Evolutionary conservation across 441 rosid species (phyloP).

Genomic region (Erodium chrysanthum): DNA sequence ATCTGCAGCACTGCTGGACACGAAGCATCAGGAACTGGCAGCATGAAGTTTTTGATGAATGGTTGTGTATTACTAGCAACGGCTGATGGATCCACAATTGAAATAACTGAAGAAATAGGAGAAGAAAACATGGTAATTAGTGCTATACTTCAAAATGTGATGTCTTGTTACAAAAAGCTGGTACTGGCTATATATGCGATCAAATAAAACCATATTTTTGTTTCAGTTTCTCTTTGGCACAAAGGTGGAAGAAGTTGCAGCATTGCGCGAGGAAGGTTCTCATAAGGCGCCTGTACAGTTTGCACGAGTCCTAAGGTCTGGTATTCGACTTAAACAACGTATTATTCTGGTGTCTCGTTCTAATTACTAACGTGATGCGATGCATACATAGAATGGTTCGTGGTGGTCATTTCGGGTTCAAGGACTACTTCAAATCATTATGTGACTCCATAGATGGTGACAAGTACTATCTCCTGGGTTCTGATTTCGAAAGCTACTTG

Average conservation of each 20-base stretch:
- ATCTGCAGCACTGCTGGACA: slow-evolving; percentile 43
- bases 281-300: slow-evolving; percentile 39
- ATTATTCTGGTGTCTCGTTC: too few species aligned
- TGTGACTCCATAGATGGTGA: slow-evolving; percentile 40
- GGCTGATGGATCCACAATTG: slow-evolving; percentile 41
- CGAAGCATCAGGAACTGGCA: slow-evolving; percentile 57
- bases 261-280: slow-evolving; percentile 31
- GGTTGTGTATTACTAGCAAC: slow-evolving; percentile 49
- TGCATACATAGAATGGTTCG: slow-evolving; percentile 29
- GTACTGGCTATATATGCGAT: too few species aligned
- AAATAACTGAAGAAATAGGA: slow-evolving; percentile 43
- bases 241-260: slow-evolving; percentile 31
- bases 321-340: neutral
- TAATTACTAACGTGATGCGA: too few species aligned
- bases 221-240: slow-evolving; percentile 45
- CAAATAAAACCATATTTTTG: slow-evolving; percentile 7
- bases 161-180: too few species aligned
- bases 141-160: neutral
- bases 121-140: slow-evolving; percentile 33
- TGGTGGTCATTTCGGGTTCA: slow-evolving; percentile 37
- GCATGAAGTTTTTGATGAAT: slow-evolving; percentile 50
- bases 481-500: slow-evolving; percentile 39
- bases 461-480: slow-evolving; percentile 32
- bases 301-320: slow-evolving; percentile 43
- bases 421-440: slow-evolving; percentile 36